These are phyloP conservation scores for Eucalyptus viminalis DNA, from an alignment of 345 rosid species.

Conservation along the genomic window DNA sequence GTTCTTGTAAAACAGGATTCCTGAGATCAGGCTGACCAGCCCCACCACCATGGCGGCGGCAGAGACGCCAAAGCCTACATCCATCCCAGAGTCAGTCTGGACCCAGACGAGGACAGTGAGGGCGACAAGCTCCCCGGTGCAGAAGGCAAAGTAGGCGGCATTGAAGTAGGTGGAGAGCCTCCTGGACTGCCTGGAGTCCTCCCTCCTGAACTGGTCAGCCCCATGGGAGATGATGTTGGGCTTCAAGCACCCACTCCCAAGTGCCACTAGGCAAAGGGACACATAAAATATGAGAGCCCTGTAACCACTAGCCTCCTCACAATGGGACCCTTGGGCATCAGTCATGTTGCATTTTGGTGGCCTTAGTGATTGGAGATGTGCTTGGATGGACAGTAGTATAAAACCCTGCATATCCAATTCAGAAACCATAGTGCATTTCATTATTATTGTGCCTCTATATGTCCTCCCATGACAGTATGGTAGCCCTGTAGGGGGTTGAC, in stretches of 20 bases:
- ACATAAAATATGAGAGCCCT: constrained; percentile 54
- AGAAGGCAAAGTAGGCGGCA: constrained; percentile 89
- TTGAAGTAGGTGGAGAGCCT: constrained; percentile 89
- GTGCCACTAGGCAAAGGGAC: constrained; percentile 82
- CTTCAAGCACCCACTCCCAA: constrained; percentile 97
- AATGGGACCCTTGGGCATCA: constrained; percentile 1
- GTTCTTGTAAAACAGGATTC: constrained; percentile 62
- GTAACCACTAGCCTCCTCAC: constrained; percentile 73
- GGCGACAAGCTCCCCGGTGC: constrained; percentile 82
- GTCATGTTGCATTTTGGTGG: constrained; percentile 73
- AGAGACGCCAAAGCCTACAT: constrained; percentile 86
- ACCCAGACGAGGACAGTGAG: constrained; percentile 85
- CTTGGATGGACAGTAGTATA: constrained; percentile 84
- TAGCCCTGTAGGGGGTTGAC: not conserved
- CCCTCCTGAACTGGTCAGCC: constrained; percentile 77
- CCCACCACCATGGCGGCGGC: constrained; percentile 93
- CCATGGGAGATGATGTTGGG: constrained; percentile 99
- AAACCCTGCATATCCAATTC: constrained; percentile 45
- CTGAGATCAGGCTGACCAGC: constrained; percentile 66
- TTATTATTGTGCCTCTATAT: not conserved
- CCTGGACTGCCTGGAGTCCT: constrained; percentile 22
- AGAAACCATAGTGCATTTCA: not conserved
- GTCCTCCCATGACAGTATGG: not conserved
- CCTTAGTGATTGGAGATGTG: constrained; percentile 81
- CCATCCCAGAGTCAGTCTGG: constrained; percentile 97